Evolutionary conservation across 225 moss, liverwort and hornwort genomes (phyloP), one percentile per base, ranked within the genome.

Genomic region (Takakia lepidozioides): DNA sequence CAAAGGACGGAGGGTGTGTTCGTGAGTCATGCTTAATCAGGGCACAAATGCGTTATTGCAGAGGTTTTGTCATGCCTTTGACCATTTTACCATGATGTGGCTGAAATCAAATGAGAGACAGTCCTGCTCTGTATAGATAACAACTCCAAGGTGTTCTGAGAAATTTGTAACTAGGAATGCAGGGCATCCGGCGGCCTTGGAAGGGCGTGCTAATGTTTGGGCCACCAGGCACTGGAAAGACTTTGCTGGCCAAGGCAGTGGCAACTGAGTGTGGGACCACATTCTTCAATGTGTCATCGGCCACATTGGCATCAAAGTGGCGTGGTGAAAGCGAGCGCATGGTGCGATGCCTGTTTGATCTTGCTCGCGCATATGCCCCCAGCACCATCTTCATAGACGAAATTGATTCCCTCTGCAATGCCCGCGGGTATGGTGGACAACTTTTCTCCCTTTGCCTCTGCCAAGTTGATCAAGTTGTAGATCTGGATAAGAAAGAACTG

Each of bases 361-460:
- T 99, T 43, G 98, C 98, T 19, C 78, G 98, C 57, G 91, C 98
- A 40, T 99, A 99, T 59, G 87, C 98, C 23, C 98, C 98, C 14
- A 99, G 98, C 74, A 99, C 98, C 59, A 99, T 99, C 29, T 99
- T 99, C 65, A 99, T 99, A 67, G 98, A 99, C 66, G 98, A 99
- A 75, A 99, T 99, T 58, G 98, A 99, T 67, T 99, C 98, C 46
- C 91, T 99, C 40, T 99, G 98, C 67, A 99, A 87, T 64, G 75
- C 98, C 20, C 87, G 98, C 38, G 98, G 98, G 87, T 93, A 80
- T 61, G 83, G 30, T 46, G 22, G 14, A 23, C 19, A n/a, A 16
- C 16, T 23, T 6, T 24, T 38, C 47, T 36, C n/a, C n/a, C n/a
- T n/a, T n/a, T 29, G 20, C 7, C 36, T 15, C 20, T 48, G 46